Conservation (phyloP, 805 yeast species). For the Komagataella pastoris region DNA sequence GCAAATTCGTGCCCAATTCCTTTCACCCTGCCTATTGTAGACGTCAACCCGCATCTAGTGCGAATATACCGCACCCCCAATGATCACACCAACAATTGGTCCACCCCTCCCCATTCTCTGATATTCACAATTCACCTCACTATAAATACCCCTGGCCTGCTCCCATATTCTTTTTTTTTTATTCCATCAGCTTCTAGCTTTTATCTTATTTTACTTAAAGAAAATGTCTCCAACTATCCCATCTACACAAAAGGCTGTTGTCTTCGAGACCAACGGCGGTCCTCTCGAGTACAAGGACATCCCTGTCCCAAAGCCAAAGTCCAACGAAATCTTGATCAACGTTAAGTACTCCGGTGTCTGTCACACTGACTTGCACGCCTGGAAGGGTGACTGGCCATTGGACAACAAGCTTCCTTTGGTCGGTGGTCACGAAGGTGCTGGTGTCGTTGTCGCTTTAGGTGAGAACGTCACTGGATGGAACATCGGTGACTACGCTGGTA, state of each 20-base stretch:
- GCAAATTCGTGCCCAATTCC: neutral
- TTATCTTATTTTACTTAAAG: neutral
- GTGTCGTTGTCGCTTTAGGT: constrained; percentile 54
- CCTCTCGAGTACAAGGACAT: constrained; percentile 55
- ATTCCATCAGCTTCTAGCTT: neutral
- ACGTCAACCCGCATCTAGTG: neutral
- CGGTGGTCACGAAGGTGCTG: constrained; percentile 70
- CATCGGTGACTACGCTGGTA: constrained; percentile 54
- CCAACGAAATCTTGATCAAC: constrained; percentile 50
- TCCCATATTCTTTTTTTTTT: neutral
- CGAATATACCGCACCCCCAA: neutral
- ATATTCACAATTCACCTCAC: neutral
- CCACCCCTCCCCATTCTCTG: neutral
- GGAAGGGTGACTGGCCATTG: constrained; percentile 65
- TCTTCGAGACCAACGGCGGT: constrained; percentile 55
- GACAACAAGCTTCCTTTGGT: constrained; percentile 44
- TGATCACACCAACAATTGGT: neutral
- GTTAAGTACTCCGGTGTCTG: constrained; percentile 67
- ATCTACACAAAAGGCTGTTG: constrained; percentile 54
- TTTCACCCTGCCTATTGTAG: neutral
- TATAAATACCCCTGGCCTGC: neutral
- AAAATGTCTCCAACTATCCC: constrained; percentile 24
- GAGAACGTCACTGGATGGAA: constrained; percentile 44
- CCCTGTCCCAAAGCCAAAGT: constrained; percentile 55
- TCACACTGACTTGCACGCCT: constrained; percentile 65